Evolutionary conservation across 1,139 yeast species (phyloP), one percentile per base, ranked within the genome.

Genomic region (Eremothecium cymbalariae): DNA sequence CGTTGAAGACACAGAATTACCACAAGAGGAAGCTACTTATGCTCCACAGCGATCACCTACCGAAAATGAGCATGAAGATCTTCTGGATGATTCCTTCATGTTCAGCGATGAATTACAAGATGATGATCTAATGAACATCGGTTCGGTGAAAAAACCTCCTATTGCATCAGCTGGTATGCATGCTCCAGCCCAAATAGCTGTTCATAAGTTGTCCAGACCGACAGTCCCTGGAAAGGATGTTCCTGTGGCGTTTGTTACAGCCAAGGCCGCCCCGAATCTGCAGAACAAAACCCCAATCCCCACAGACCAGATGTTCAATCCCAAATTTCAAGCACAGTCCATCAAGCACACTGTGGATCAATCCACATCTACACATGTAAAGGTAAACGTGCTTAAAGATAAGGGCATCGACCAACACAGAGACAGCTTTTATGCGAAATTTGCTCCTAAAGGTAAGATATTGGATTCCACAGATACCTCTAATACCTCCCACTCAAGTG

Each of bases 71-170:
- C 51, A 48, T 11, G 59, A 62, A 14, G 70, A 68, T 25, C 67
- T 70, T 38, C 63, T 74, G 41, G 85, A 78, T 36, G 86, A 77
- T 44, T 77, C 84, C 2, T 70, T 77, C 43, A 61, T 70, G 38
- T 77, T 77, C 47, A 76, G 84, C 48, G 88, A 79, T 50, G 86
- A 78, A 39, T 37, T 62, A 8, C 58, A 50, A 40, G 60, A 55
- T 27, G 60, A 55, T 7, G 59, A 55, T 33, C 37, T 53, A 15
- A 40, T 49, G 25, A 46, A 46, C 37, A 47, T 45, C 37, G 19
- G 28, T 13, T 13, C 25, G 11, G 18, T 21, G 18, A 28, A 13
- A 9, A 21, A 15, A 9, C 3, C 16, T n/a, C 8, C 31, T 5
- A n/a, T n/a, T n/a, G n/a, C 19, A 4, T 19, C 21, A 4, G 20